Conservation (phyloP, 2,329 filamentous ascomycete genomes). For the Neofusicoccum laricinum region DNA sequence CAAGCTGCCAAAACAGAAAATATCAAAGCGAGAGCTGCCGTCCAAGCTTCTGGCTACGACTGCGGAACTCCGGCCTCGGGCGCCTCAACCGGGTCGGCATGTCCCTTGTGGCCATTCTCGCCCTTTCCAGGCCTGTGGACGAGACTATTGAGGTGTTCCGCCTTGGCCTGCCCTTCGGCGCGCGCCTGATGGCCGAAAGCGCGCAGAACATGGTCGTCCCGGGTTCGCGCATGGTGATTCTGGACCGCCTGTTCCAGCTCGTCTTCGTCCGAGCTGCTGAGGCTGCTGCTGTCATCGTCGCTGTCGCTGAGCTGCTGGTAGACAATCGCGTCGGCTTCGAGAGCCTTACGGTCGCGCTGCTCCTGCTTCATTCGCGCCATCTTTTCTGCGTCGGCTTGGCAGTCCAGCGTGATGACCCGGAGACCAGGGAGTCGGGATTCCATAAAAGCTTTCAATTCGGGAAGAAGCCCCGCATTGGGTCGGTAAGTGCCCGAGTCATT, state of each 20-base stretch:
- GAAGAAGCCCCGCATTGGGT: constrained; percentile 74
- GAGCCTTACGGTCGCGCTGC: constrained; percentile 73
- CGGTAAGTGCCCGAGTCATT: constrained; percentile 94
- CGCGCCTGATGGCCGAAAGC: constrained; percentile 2
- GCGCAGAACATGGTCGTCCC: constrained; percentile 8
- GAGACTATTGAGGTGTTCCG: constrained; percentile 14
- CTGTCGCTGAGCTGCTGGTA: constrained; percentile 51
- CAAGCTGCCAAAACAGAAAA: background rate
- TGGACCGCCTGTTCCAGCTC: constrained; percentile 47
- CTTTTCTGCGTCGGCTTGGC: constrained; percentile 66
- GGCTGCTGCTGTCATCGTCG: constrained; percentile 48
- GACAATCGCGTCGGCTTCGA: constrained; percentile 50
- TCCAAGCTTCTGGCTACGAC: background rate
- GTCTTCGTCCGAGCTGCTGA: constrained; percentile 58
- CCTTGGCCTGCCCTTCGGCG: constrained; percentile 15
- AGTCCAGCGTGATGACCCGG: constrained; percentile 70
- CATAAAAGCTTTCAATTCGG: constrained; percentile 68
- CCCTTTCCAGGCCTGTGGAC: constrained; percentile 2
- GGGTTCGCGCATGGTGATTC: background rate
- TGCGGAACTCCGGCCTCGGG: background rate
- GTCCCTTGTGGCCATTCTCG: constrained; percentile 1
- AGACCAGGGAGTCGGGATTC: constrained; percentile 73
- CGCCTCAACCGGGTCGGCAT: background rate
- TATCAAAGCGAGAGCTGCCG: background rate
- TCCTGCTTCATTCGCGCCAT: constrained; percentile 72